phyloP scores from a whole-genome alignment of 495 filamentous ascomycete species.

The Lasiosphaeriaceae sp. region DNA sequence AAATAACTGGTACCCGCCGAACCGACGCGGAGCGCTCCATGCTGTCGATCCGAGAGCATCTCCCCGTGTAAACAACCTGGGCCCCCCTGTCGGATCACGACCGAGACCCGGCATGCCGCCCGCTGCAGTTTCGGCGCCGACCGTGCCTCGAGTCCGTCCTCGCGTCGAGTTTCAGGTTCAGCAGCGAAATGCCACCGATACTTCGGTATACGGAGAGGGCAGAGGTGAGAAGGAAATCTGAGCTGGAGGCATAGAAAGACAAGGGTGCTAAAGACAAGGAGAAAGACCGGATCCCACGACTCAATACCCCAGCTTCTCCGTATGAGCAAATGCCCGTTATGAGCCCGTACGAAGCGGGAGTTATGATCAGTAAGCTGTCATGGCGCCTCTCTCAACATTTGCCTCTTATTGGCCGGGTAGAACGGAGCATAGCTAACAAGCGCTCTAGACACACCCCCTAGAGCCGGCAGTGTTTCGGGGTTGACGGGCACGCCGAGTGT shows the following conservation, averaged over 20 bases:
- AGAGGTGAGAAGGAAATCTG: not conserved
- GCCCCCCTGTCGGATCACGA: conserved; percentile 8
- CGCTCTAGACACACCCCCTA: not conserved
- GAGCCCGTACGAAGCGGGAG: conserved; percentile 19
- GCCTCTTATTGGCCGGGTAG: too few relatives aligned
- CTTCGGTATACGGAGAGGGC: not conserved
- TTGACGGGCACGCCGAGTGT: too few relatives aligned
- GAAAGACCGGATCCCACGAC: not conserved
- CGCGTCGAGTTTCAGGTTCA: not conserved
- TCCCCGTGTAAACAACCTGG: not conserved
- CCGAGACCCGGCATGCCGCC: not conserved
- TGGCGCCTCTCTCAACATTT: too few relatives aligned
- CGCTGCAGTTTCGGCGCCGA: not conserved
- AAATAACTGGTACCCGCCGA: conserved; percentile 17
- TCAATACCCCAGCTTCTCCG: not conserved
- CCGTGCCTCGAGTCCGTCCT: not conserved
- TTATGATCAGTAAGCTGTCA: too few relatives aligned
- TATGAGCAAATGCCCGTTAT: conserved; percentile 16
- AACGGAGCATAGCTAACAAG: too few relatives aligned
- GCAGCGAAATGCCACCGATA: not conserved
- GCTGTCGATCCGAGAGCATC: not conserved
- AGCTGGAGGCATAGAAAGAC: not conserved
- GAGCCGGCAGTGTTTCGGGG: too few relatives aligned
- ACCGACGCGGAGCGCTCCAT: conserved; percentile 2
- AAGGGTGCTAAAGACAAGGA: not conserved